Percentiles rank a stretch among this genome's conserved stretches.
phyloP scores from a whole-genome alignment of 2,329 filamentous ascomycete genomes.

The Xylaria hypoxylon region DNA sequence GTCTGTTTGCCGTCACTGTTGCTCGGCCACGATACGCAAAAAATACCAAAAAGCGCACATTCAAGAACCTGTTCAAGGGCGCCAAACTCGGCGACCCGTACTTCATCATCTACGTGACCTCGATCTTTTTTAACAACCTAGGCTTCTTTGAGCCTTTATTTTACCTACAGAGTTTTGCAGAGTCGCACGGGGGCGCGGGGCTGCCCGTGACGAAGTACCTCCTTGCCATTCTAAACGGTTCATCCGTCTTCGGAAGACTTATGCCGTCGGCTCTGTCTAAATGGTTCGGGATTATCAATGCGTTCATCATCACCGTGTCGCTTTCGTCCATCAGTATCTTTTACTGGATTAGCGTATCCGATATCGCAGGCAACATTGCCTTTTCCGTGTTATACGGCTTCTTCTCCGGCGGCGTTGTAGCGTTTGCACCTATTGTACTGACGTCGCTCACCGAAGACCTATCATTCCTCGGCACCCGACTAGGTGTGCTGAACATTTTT shows the following conservation, averaged over 20 bases:
- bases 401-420: conserved; percentile 59
- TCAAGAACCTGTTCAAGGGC: conserved; percentile 29
- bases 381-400: conserved; percentile 61
- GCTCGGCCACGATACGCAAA: conserved; percentile 36
- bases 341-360: conserved; percentile 56
- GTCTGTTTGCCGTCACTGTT: conserved; percentile 32
- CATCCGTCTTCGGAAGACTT: conserved; percentile 62
- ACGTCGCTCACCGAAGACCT: conserved; percentile 57
- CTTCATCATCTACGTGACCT: conserved; percentile 35
- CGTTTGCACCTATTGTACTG: conserved; percentile 57
- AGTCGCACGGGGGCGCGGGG: conserved; percentile 29
- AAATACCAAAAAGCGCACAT: conserved; percentile 29
- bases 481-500: conserved; percentile 57
- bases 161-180: conserved; percentile 36
- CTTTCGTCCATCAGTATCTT: conserved; percentile 53
- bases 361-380: conserved; percentile 53
- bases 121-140: conserved; percentile 38
- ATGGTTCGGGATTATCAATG: conserved; percentile 57
- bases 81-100: conserved; percentile 31
- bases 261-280: conserved; percentile 60
- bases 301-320: conserved; percentile 51
- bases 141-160: conserved; percentile 38
- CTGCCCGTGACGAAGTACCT: conserved; percentile 57
- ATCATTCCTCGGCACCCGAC: conserved; percentile 55
- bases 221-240: conserved; percentile 63